Base-by-base conservation (phyloP, 208 protist genomes). In the Blastocrithidia nonstop region DNA sequence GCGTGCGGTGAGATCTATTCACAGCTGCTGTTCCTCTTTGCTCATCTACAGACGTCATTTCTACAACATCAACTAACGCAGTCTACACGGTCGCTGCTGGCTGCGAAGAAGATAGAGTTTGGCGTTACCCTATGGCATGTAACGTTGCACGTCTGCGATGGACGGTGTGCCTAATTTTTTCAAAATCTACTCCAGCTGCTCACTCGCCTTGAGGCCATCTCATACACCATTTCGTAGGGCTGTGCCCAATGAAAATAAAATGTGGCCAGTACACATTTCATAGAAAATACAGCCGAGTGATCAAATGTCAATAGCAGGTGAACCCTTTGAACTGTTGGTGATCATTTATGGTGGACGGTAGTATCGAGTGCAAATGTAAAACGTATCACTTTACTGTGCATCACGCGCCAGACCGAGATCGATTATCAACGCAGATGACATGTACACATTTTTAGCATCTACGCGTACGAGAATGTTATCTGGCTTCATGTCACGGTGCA, bases 401-500 rank as follows among this genome's bases (percentile, higher is more conserved):
- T 86, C 75, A 3, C 85, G 68, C 2, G 81, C 89, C 13, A 96
- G 78, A 20, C 89, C 89, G 29, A 95, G 61, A 53, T 96, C 89
- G 11, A 80, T 79, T 31, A 94, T 79, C 26, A 81, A 38, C 3
- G 71, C 68, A 21, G 58, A 68, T 39, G 74, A 89, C 50, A 71
- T 64, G 43, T 77, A 88, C 7, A 59, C 55, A 47, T 74, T 71
- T 9, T 46, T 65, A 22, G 42, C 38, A 43, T 89, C 50, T 17
- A 91, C 47, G 8, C 57, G 44, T 49, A 98, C 64, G 8, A 99
- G 80, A 16, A 98, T 69, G 61, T 99, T 99, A 53, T 86, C 79
- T 15, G 96, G 97, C 66, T 98, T 98, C 58, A 98, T 66, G 45
- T 98, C 95, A 27, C 96, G 66, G 57, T 98, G 96, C 17, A 98